Base-by-base conservation (phyloP, 441 rosid species). In the Gossypium schwendimanii region DNA sequence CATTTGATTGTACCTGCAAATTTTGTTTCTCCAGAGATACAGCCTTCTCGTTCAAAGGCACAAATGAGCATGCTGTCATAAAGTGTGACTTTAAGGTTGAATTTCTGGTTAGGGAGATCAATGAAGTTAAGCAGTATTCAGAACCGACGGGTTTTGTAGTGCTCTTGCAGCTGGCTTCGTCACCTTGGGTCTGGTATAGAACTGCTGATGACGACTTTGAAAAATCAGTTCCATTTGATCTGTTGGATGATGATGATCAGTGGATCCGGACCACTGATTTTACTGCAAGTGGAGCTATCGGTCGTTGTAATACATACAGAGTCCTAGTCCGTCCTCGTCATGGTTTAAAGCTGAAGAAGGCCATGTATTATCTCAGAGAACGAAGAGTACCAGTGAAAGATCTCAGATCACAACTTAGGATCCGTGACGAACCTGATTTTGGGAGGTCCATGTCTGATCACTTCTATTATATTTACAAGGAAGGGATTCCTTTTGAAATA, bases 191-290 rank as follows among this genome's bases (percentile, higher is more conserved):
- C 24, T 94, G 88, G 87, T 94, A 94, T 70, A 82, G 97, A 83
- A 92, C 98, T 60, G 97, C 97, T 0, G 92, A 91, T 74, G 97
- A 94, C 78, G 92, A 92, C 17, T 78, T 89, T 8, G 74, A 84
- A 65, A 87, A 76, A 45, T 67, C 74, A 1, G 86, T 79, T 57
- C 85, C 96, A 18, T 82, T 76, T 54, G 94, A 91, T 78, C 70
- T 92, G 80, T 81, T 94, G 82, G 98, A 94, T 75, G 97, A 94
- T 76, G 98, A 94, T 74, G 98, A 94, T 77, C 98, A 97, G 75
- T 92, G 98, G 97, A 92, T 94, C 73, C 85, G 97, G 63, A 91
- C 97, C 44, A 91, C 96, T 41, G 97, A 94, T 85, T 89, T 91
- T 71, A 89, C 97, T 2, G 81, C 80, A 36, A 82, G 84, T 70